These are phyloP conservation scores for Fusarium acutatum DNA, from an alignment of 2,329 filamentous ascomycete genomes.

Conservation along the genomic window DNA sequence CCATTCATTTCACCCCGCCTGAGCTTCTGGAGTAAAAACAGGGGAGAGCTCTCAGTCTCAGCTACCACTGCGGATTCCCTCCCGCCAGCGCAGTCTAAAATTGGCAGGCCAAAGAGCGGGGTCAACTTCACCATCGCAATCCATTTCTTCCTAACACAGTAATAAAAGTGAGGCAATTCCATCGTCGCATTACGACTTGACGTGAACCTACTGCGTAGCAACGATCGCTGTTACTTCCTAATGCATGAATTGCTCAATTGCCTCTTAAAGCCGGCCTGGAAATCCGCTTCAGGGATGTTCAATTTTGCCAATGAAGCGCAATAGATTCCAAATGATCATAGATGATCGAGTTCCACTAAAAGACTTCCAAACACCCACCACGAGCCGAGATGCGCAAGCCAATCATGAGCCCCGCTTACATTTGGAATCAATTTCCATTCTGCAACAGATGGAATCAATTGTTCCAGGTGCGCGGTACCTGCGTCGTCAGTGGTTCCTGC, in stretches of 20 bases:
- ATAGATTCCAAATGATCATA: neutral
- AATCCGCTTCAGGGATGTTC: neutral
- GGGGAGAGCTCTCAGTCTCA: neutral
- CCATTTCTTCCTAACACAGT: neutral
- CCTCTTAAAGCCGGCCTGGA: neutral
- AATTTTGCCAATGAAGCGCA: neutral
- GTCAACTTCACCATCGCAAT: constrained; percentile 9
- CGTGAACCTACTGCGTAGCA: neutral
- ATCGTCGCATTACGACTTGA: neutral
- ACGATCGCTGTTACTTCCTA: neutral
- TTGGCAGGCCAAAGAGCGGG: constrained; percentile 22
- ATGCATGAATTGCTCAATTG: neutral
- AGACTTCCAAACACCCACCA: neutral
- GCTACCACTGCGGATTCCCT: neutral
- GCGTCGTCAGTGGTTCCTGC: neutral
- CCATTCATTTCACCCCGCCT: neutral
- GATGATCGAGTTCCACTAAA: neutral
- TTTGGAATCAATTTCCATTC: constrained; percentile 24
- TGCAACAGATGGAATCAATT: constrained; percentile 17
- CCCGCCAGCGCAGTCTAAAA: neutral
- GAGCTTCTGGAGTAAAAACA: neutral
- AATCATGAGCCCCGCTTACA: constrained; percentile 19
- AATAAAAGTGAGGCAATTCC: constrained; percentile 2
- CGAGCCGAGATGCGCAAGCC: neutral
- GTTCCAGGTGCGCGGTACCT: constrained; percentile 2